Conservation (phyloP, 2,329 filamentous ascomycete species). For the Aspergillus neoniger region DNA sequence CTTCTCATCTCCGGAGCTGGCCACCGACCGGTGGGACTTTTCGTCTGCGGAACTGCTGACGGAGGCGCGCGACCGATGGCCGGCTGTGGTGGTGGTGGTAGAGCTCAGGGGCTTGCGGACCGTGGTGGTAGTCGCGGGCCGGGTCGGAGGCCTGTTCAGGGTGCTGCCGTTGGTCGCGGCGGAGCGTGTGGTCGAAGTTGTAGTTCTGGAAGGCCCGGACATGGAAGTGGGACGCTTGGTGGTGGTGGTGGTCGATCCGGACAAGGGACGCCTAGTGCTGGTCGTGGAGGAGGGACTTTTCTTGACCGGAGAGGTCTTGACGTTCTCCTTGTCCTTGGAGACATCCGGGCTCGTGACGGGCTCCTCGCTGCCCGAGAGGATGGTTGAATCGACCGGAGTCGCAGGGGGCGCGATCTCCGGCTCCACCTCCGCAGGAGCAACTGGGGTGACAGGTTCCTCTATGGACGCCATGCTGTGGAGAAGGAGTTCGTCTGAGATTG, state of each 20-base stretch:
- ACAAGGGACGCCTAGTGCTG: constrained; percentile 36
- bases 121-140: constrained; percentile 38
- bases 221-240: constrained; percentile 40
- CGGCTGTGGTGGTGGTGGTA: constrained; percentile 38
- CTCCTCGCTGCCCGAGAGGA: constrained; percentile 38
- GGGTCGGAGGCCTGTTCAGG: constrained; percentile 48
- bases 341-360: constrained; percentile 38
- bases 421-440: constrained; percentile 29
- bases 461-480: constrained; percentile 35
- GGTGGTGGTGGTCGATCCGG: constrained; percentile 35
- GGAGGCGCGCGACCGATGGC: constrained; percentile 45
- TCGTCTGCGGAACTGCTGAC: constrained; percentile 49
- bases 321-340: constrained; percentile 37
- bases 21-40: constrained; percentile 39
- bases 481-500: neutral
- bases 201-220: constrained; percentile 32
- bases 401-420: constrained; percentile 35
- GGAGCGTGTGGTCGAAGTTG: constrained; percentile 30
- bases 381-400: constrained; percentile 37
- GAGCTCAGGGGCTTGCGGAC: constrained; percentile 40
- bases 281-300: constrained; percentile 26
- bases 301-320: constrained; percentile 36
- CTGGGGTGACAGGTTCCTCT: constrained; percentile 34
- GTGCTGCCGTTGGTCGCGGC: constrained; percentile 39
- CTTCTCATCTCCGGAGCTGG: constrained; percentile 49